These are phyloP conservation scores for Monilinia polystroma DNA, from an alignment of 2,329 filamentous ascomycete species.

Conservation along the genomic window DNA sequence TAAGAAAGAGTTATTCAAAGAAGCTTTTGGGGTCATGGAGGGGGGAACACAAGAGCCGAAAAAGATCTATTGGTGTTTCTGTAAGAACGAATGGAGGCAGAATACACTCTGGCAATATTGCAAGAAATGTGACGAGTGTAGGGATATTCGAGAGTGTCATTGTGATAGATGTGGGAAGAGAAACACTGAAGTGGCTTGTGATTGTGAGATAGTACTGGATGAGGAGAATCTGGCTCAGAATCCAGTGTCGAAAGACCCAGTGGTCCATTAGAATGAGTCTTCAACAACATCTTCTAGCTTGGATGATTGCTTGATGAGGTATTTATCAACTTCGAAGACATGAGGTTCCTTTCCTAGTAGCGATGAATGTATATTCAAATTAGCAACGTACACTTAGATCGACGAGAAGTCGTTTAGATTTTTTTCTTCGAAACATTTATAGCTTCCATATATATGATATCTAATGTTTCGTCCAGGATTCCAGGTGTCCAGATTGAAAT, in stretches of 20 bases:
- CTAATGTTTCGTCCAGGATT: no score
- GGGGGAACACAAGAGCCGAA: background rate
- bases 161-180: background rate
- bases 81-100: slow-evolving; percentile 5
- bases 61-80: slow-evolving; percentile 16
- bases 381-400: no score
- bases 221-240: background rate
- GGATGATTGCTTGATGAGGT: background rate
- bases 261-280: no score
- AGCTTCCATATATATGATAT: no score
- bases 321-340: background rate
- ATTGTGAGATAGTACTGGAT: background rate
- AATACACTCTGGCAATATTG: slow-evolving; percentile 1
- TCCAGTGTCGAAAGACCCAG: no score
- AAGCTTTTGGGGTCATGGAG: slow-evolving; percentile 1
- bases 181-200: background rate
- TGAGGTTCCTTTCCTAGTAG: background rate
- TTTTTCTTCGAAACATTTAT: no score
- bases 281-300: background rate
- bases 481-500: no score
- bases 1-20: slow-evolving; percentile 1
- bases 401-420: no score
- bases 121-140: slow-evolving; percentile 4
- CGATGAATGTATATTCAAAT: no score
- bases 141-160: slow-evolving; percentile 7